Evolutionary conservation across 2,329 filamentous ascomycete species (phyloP), one percentile per base, ranked within the genome.

Genomic region (Phialophora macrospora): DNA sequence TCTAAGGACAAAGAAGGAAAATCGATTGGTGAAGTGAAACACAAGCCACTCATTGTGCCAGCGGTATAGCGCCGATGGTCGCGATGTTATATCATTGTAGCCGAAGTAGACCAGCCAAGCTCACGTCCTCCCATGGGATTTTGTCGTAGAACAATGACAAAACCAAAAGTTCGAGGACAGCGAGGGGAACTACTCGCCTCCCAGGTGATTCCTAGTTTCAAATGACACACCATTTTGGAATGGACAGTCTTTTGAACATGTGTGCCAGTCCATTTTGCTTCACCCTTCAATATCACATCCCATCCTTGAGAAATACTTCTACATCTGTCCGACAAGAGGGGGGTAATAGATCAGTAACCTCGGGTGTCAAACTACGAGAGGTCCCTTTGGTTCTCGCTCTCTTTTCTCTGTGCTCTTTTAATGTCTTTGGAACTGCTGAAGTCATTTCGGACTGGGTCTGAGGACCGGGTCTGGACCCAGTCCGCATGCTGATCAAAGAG

Each of bases 31-130:
- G 20, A 24, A 17, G 34, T n/a, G 14, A 8, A 30, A 9, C 12
- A 52, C 1, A 59, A 24, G n/a, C 28, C n/a, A 22, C 22, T 60
- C 60, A 66, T 66, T 12, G 60, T 56, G 60, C 51, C 44, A 32
- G 32, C 17, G 56, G n/a, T 48, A 26, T 51, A 51, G 48, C 48
- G 9, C 26, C 14, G 4, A 51, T 24, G 12, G 0, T 24, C 22
- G 9, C 20, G 24, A 22, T 12, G 22, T 26, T 51, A 26, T 28
- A 4, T 51, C 48, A 51, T 28, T 26, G 48, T 51, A 2, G 12
- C 14, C 7, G 20, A 26, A 17, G 20, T 26, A 12, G 48, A 51
- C 8, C 5, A 8, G 48, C 9, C 20, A 51, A 3, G 4, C 14
- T 26, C 22, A 12, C 48, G 9, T 20, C 12, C 9, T 17, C 17